Conservation (phyloP, 495 filamentous ascomycete genomes). For the Bombardia bombarda region DNA sequence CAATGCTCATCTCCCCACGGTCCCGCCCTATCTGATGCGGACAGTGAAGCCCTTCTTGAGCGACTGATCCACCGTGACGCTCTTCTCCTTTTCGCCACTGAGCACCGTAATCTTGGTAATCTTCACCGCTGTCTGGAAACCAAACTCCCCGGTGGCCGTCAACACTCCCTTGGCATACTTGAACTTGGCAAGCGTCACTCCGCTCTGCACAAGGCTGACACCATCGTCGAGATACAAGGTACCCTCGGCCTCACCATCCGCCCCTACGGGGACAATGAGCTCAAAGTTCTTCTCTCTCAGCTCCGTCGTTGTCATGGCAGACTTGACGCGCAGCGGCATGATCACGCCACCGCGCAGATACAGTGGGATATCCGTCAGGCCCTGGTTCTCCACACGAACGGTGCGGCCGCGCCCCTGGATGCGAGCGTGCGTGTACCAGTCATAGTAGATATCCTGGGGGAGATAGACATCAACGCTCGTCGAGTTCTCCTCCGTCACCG, state of each 20-base stretch:
- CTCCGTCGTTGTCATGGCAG: conserved; percentile 62
- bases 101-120: conserved; percentile 45
- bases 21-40: neutral
- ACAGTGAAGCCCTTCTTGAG: conserved; percentile 10
- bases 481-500: conserved; percentile 55
- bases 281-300: conserved; percentile 61
- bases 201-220: conserved; percentile 43
- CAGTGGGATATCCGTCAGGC: conserved; percentile 61
- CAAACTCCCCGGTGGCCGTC: conserved; percentile 45
- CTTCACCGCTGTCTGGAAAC: conserved; percentile 36
- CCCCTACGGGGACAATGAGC: conserved; percentile 57
- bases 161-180: conserved; percentile 43
- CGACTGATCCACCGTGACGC: conserved; percentile 5
- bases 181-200: conserved; percentile 45
- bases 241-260: conserved; percentile 31
- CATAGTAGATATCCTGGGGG: conserved; percentile 69
- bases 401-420: conserved; percentile 49
- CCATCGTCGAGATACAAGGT: conserved; percentile 56
- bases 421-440: conserved; percentile 56
- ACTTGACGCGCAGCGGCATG: conserved; percentile 52
- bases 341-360: conserved; percentile 65
- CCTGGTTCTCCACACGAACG: conserved; percentile 46
- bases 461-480: conserved; percentile 67
- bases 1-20: too few species aligned
- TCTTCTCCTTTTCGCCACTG: conserved; percentile 3